Evolutionary conservation across 306 rosid genomes (phyloP).

Genomic region (Hippophae gyantsensis): DNA sequence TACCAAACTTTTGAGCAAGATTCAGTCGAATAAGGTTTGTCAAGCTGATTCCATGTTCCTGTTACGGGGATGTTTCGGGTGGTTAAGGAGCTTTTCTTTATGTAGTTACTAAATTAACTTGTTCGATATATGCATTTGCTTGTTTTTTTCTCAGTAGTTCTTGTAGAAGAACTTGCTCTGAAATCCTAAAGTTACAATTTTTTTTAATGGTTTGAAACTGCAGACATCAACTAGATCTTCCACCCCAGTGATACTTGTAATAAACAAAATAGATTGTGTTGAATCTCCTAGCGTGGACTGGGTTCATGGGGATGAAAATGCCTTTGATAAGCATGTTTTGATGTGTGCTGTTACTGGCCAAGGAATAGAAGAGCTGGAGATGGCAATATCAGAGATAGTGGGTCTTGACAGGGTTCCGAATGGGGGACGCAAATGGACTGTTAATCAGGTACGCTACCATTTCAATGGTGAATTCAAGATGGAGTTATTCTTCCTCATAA

Average conservation of each 20-base stretch:
- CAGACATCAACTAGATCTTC: conserved; percentile 61
- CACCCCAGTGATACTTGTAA: conserved; percentile 71
- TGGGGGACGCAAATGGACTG: conserved; percentile 84
- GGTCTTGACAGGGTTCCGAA: conserved; percentile 57
- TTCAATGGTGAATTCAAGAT: neutral
- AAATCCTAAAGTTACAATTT: no score
- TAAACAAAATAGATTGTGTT: conserved; percentile 73
- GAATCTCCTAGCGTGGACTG: conserved; percentile 35
- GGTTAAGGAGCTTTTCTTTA: neutral
- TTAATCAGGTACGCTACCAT: conserved; percentile 59
- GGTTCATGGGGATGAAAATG: conserved; percentile 18
- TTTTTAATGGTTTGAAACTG: conserved; percentile 6
- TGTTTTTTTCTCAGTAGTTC: no score
- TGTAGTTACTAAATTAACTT: neutral
- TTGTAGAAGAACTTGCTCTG: no score
- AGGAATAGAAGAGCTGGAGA: conserved; percentile 78
- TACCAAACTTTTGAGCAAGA: conserved; percentile 58
- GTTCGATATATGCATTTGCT: no score
- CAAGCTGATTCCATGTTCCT: neutral
- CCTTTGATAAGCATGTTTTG: conserved; percentile 56
- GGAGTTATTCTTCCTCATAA: neutral
- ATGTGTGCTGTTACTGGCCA: conserved; percentile 87
- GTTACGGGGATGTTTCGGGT: neutral
- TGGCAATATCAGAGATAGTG: conserved; percentile 57
- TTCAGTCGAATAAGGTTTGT: conserved; percentile 64